These are phyloP conservation scores for Thamnidium elegans DNA, from an alignment of 192 early-diverging fungal species.

Conservation along the genomic window DNA sequence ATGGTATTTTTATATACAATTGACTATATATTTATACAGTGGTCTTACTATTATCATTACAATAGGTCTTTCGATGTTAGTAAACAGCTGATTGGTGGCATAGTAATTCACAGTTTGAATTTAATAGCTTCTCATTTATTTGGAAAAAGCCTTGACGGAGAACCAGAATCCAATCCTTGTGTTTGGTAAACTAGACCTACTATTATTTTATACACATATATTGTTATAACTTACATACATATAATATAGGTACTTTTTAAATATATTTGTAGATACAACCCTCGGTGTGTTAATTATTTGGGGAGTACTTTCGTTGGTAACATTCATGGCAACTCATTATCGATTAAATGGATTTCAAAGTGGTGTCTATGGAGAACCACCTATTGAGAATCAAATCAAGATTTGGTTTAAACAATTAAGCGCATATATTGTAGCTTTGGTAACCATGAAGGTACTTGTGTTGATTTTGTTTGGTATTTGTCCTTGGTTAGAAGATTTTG, in stretches of 20 bases:
- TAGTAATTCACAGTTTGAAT: constrained; percentile 71
- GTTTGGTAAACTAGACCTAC: constrained; percentile 69
- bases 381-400: constrained; percentile 43
- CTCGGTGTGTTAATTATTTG: constrained; percentile 76
- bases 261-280: constrained; percentile 77
- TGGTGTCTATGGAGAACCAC: constrained; percentile 76
- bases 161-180: constrained; percentile 60
- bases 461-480: constrained; percentile 57
- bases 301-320: constrained; percentile 51
- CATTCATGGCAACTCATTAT: constrained; percentile 36
- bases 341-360: constrained; percentile 55
- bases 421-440: constrained; percentile 60
- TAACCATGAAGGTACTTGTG: constrained; percentile 71
- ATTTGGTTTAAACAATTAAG: constrained; percentile 64
- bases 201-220: too few species aligned
- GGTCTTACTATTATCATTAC: not conserved
- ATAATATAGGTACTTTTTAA: constrained; percentile 58
- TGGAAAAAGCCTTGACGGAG: constrained; percentile 46
- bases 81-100: constrained; percentile 71
- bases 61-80: constrained; percentile 69
- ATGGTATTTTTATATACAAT: constrained; percentile 42
- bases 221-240: not conserved
- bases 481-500: constrained; percentile 65
- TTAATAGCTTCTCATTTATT: constrained; percentile 69
- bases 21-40: not conserved